phyloP scores from a whole-genome alignment of 441 rosid species.

The Theobroma grandiflorum region DNA sequence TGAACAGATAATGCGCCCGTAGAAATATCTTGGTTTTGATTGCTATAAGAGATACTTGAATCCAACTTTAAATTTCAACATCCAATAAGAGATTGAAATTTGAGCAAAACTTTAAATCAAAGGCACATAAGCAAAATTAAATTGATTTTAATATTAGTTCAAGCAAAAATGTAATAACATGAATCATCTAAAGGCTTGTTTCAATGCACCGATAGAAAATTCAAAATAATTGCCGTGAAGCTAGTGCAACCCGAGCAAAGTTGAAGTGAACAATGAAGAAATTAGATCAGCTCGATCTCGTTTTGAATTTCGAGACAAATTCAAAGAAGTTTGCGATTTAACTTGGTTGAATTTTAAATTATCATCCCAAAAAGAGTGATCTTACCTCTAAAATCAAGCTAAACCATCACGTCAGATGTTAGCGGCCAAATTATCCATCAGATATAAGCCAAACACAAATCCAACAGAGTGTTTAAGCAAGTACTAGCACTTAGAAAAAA shows the following conservation, averaged over 20 bases:
- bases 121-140: background rate
- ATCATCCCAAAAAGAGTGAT: constrained; percentile 7
- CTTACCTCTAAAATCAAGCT: background rate
- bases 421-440: no score
- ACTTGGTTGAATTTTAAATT: constrained; percentile 7
- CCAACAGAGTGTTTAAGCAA: no score
- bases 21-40: background rate
- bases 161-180: background rate
- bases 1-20: background rate
- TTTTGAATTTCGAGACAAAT: constrained; percentile 1
- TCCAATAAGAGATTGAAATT: constrained; percentile 14
- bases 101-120: background rate
- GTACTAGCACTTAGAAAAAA: no score
- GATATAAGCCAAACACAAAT: no score
- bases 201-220: background rate
- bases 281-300: background rate
- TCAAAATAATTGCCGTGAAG: background rate
- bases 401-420: background rate
- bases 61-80: constrained; percentile 20
- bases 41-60: background rate
- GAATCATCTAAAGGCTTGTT: background rate
- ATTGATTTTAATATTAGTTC: background rate
- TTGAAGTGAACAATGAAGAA: background rate
- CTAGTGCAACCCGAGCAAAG: background rate
- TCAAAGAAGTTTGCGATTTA: background rate